Conservation (phyloP, 106 monocot species). For the Acorus gramineus region DNA sequence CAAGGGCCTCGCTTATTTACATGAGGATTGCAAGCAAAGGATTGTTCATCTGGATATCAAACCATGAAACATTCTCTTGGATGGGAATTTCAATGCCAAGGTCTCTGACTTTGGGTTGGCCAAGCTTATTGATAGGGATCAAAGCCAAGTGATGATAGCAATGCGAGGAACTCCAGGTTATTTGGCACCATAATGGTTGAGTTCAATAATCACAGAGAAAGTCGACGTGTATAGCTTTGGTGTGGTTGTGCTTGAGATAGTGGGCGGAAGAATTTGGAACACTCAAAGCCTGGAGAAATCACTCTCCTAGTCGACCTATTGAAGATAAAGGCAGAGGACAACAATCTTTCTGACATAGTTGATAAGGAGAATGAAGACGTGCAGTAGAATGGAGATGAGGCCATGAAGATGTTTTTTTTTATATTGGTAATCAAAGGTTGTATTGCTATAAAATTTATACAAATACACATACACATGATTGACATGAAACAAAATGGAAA, state of each 20-base stretch:
- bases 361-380: background rate
- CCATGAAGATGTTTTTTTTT: conserved; percentile 16
- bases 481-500: too few relatives aligned
- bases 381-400: conserved; percentile 3
- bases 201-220: conserved; percentile 10
- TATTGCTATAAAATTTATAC: too few relatives aligned
- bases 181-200: conserved; percentile 13
- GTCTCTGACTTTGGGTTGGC: conserved; percentile 15
- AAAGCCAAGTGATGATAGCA: conserved; percentile 4
- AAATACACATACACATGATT: too few relatives aligned
- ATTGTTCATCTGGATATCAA: conserved; percentile 17
- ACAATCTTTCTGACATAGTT: conserved; percentile 1
- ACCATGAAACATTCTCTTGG: conserved; percentile 8
- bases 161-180: conserved; percentile 12
- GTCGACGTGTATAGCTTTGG: conserved; percentile 12
- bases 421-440: too few relatives aligned
- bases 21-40: conserved; percentile 8
- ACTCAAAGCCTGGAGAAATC: background rate
- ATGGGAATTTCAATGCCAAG: conserved; percentile 7
- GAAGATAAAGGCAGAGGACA: conserved; percentile 9
- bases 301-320: conserved; percentile 1
- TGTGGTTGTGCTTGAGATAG: conserved; percentile 5
- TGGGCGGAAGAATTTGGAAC: conserved; percentile 8
- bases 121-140: conserved; percentile 13
- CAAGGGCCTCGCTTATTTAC: conserved; percentile 6